phyloP scores from a whole-genome alignment of 495 filamentous ascomycete genomes.

The Copromyces sp. region DNA sequence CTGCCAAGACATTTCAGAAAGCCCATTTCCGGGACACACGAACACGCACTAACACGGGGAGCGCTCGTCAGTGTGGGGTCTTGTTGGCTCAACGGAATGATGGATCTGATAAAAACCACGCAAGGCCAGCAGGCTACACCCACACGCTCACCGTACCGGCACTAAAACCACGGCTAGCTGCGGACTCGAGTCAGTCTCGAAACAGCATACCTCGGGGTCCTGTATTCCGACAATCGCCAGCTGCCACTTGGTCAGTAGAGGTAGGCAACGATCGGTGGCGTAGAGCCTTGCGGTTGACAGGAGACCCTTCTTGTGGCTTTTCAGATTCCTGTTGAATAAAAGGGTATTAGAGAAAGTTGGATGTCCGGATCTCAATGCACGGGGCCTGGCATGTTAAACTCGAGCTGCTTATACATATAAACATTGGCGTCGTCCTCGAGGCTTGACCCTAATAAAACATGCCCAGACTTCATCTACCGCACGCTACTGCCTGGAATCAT shows the following conservation, averaged over 20 bases:
- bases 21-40: too few species aligned
- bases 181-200: neutral
- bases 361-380: neutral
- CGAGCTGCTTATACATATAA: neutral
- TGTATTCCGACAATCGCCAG: neutral
- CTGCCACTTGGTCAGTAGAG: neutral
- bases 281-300: neutral
- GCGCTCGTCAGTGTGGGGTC: neutral
- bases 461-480: neutral
- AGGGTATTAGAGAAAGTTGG: neutral
- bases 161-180: neutral
- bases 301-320: neutral
- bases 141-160: neutral
- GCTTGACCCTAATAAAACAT: neutral
- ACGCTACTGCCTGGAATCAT: neutral
- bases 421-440: neutral
- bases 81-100: neutral
- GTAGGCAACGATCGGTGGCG: neutral
- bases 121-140: neutral
- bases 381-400: neutral
- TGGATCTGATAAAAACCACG: neutral
- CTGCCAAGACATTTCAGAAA: too few species aligned
- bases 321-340: neutral
- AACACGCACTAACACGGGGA: neutral
- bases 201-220: neutral